Evolutionary conservation across 495 filamentous ascomycete species (phyloP).

Genomic region (Penicillium daleae): DNA sequence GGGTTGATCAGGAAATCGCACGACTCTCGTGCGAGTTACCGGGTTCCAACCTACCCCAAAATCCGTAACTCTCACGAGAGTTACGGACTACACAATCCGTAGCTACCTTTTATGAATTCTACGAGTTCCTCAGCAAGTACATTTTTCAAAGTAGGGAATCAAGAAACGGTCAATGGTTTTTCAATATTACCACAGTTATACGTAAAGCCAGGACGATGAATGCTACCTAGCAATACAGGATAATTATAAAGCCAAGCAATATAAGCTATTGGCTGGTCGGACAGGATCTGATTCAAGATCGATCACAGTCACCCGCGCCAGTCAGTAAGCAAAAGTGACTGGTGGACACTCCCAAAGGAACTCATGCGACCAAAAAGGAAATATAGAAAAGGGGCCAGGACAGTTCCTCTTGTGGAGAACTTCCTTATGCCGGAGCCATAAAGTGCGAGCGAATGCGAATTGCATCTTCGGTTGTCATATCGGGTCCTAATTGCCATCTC

Average conservation of each 20-base stretch:
- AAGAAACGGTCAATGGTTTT: background rate
- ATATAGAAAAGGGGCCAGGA: background rate
- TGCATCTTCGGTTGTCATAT: background rate
- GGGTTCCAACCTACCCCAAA: background rate
- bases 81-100: background rate
- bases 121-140: background rate
- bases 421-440: background rate
- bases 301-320: too few relatives aligned
- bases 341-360: background rate
- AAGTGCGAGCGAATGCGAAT: background rate
- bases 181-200: background rate
- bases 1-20: constrained; percentile 3
- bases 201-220: background rate
- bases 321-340: too few relatives aligned
- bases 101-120: background rate
- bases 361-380: background rate
- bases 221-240: background rate
- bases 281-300: too few relatives aligned
- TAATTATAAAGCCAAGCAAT: background rate
- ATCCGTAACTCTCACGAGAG: background rate
- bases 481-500: background rate
- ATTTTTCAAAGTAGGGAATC: background rate
- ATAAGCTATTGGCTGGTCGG: too few relatives aligned
- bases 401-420: background rate
- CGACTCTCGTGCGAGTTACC: background rate